Conservation (phyloP, 1,284 basidiomycete species). For the Marasmius oreades region DNA sequence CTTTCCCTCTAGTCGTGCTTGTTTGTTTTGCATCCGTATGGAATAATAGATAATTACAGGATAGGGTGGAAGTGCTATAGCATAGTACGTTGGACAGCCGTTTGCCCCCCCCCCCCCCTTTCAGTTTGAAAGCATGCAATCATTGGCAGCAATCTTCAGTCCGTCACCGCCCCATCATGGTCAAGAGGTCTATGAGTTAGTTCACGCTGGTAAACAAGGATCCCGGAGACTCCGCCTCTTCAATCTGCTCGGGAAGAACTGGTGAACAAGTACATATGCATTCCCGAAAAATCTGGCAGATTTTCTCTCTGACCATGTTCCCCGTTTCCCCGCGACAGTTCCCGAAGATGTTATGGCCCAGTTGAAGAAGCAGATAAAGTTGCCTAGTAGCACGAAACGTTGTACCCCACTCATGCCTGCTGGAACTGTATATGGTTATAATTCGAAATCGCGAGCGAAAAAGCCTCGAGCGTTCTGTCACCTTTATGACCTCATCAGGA, state of each 20-base stretch:
- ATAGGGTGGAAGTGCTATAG: not conserved
- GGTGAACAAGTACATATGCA: not conserved
- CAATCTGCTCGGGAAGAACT: not conserved
- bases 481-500: not conserved
- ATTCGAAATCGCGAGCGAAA: not conserved
- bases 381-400: not conserved
- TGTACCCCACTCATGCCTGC: not conserved
- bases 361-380: not conserved
- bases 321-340: not conserved
- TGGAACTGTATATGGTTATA: not conserved
- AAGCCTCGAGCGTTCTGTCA: not conserved
- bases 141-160: too few relatives aligned
- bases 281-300: not conserved
- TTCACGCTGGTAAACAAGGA: too few relatives aligned
- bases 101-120: too few relatives aligned
- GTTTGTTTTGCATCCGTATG: slow-evolving; percentile 4
- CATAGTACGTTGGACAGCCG: too few relatives aligned
- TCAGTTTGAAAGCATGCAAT: too few relatives aligned
- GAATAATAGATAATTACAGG: not conserved
- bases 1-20: slow-evolving; percentile 1
- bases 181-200: too few relatives aligned
- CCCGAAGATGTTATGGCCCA: not conserved
- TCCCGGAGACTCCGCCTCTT: too few relatives aligned
- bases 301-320: not conserved
- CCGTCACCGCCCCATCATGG: too few relatives aligned